Percentiles rank a stretch among this genome's conserved stretches.
Conservation (phyloP, 805 yeast species). For the Sugiyamaella marilandica region DNA sequence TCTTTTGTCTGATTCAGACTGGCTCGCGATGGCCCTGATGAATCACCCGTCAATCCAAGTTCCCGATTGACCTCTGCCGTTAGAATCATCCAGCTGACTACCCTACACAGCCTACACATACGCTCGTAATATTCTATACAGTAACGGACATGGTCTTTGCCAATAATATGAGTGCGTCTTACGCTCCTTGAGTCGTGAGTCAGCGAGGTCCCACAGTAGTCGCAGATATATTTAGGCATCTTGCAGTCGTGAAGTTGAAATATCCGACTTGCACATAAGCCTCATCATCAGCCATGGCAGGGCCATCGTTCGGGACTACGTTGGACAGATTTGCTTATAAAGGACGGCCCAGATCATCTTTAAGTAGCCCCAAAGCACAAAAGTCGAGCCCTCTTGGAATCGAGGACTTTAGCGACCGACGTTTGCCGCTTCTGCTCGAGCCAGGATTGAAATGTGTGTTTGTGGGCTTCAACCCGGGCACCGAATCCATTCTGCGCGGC, state of each 20-base stretch:
- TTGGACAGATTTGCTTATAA: constrained; percentile 8
- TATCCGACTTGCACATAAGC: neutral
- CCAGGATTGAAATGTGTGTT: constrained; percentile 44
- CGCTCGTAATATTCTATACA: constrained; percentile 73
- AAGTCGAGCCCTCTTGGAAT: neutral
- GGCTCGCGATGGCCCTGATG: neutral
- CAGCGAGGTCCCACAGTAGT: constrained; percentile 70
- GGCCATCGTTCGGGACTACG: constrained; percentile 7
- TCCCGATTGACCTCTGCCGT: constrained; percentile 17
- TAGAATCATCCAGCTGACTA: neutral
- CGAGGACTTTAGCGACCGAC: neutral
- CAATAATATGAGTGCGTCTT: constrained; percentile 70
- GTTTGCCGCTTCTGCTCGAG: constrained; percentile 24
- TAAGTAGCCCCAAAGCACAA: neutral
- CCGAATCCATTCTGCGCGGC: constrained; percentile 53
- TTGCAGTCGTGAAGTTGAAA: neutral
- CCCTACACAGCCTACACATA: no score
- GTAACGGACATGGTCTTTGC: constrained; percentile 66
- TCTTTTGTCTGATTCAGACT: constrained; percentile 14
- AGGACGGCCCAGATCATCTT: neutral
- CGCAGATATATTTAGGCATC: constrained; percentile 44
- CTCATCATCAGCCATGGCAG: constrained; percentile 6
- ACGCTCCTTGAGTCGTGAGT: constrained; percentile 90
- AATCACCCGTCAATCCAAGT: constrained; percentile 11
- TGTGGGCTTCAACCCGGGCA: constrained; percentile 71